Evolutionary conservation across 179 eudicot species (phyloP).

Genomic region (Beta lomatogona): DNA sequence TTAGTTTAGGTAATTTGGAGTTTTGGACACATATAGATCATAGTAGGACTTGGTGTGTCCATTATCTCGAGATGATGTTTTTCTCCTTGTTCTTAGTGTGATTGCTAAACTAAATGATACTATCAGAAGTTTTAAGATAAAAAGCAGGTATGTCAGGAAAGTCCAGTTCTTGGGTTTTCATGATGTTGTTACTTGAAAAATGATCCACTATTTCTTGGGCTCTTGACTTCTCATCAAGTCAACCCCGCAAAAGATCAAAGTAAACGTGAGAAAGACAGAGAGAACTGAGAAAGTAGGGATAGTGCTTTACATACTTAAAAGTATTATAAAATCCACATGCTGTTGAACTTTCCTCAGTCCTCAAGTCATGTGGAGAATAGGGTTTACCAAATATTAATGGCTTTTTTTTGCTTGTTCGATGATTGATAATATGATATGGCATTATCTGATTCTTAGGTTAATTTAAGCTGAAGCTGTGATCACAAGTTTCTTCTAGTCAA

Average conservation of each 20-base stretch:
- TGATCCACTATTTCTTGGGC: neutral
- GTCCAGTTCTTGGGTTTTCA: neutral
- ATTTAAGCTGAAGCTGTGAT: neutral
- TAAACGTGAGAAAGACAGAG: neutral
- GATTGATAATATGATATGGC: neutral
- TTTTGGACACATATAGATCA: neutral
- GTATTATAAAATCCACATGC: neutral
- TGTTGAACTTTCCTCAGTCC: neutral
- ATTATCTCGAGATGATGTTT: neutral
- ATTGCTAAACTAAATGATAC: neutral
- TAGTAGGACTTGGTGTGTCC: neutral
- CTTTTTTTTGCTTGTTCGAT: neutral
- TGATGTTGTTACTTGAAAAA: neutral
- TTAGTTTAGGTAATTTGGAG: neutral
- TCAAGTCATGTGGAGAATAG: too few species aligned
- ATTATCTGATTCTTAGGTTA: neutral
- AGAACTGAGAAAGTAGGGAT: neutral
- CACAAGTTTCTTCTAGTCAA: neutral
- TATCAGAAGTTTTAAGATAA: neutral
- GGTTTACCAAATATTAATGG: too few species aligned
- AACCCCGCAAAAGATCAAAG: neutral
- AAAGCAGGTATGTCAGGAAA: neutral
- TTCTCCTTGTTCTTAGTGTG: neutral
- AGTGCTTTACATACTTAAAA: neutral
- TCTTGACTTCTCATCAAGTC: neutral